A percentile compares a stretch with the other conserved stretches of the same genome.
phyloP scores from a whole-genome alignment of 2,329 filamentous ascomycete species.

The Chaetoscypha palmicola region DNA sequence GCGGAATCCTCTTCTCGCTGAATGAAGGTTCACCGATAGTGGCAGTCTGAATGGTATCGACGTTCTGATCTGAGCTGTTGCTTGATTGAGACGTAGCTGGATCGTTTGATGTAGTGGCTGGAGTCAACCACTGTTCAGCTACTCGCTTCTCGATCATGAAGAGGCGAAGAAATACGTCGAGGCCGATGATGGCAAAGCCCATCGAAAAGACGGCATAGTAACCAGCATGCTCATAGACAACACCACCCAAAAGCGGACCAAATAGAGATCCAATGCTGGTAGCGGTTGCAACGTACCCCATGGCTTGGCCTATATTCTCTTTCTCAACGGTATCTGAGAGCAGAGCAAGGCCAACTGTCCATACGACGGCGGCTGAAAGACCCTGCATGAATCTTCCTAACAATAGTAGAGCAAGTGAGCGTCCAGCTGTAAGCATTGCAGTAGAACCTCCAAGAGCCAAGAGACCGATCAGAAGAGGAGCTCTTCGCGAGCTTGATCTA shows the following conservation, averaged over 20 bases:
- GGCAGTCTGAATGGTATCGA: conserved; percentile 2
- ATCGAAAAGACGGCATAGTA: conserved; percentile 56
- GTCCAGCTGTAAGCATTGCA: conserved; percentile 58
- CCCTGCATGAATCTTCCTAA: conserved; percentile 61
- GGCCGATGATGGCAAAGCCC: conserved; percentile 45
- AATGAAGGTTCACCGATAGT: not conserved
- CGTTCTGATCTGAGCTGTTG: not conserved
- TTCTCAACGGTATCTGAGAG: conserved; percentile 60
- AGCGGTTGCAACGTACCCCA: conserved; percentile 24
- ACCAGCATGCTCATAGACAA: conserved; percentile 54
- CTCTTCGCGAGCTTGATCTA: conserved; percentile 51
- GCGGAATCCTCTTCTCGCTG: not conserved
- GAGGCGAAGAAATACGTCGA: conserved; percentile 49
- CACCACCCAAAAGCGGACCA: conserved; percentile 61
- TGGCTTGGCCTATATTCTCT: conserved; percentile 22
- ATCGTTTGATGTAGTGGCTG: not conserved
- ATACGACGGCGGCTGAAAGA: conserved; percentile 62
- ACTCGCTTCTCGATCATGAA: conserved; percentile 50
- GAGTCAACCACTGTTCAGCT: conserved; percentile 40
- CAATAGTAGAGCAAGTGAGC: conserved; percentile 51
- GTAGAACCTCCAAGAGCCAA: conserved; percentile 44
- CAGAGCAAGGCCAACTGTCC: conserved; percentile 65
- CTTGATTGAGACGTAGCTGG: not conserved
- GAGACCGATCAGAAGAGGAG: conserved; percentile 56
- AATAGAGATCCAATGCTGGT: conserved; percentile 58